A percentile compares a stretch with the other conserved stretches of the same genome.
These are phyloP conservation scores for Prosopis cineraria DNA, from an alignment of 306 rosid genomes.

Conservation along the genomic window DNA sequence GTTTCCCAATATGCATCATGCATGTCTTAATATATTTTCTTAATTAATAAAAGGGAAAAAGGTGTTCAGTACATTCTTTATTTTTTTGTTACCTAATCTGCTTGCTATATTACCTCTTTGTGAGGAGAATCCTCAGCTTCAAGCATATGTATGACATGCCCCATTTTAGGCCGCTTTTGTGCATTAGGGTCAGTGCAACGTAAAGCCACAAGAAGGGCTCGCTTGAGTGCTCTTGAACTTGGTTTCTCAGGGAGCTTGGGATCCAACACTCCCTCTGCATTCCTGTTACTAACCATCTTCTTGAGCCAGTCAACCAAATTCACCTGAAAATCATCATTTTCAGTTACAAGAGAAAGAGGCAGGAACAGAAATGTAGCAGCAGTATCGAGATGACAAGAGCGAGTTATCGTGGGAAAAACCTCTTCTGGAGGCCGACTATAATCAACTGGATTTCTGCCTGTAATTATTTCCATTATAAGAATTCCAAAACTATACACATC, in stretches of 20 bases:
- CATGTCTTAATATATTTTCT: background rate
- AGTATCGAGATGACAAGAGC: background rate
- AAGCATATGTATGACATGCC: slow-evolving; percentile 69
- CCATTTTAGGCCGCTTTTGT: slow-evolving; percentile 69
- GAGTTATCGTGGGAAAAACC: slow-evolving; percentile 44
- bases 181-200: slow-evolving; percentile 66
- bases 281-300: slow-evolving; percentile 60
- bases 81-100: background rate
- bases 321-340: slow-evolving; percentile 47
- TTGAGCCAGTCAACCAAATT: slow-evolving; percentile 71
- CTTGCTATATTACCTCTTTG: slow-evolving; percentile 46
- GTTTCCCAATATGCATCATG: background rate
- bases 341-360: background rate
- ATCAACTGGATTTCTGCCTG: slow-evolving; percentile 72
- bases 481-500: slow-evolving; percentile 69
- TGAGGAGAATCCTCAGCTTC: slow-evolving; percentile 64
- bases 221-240: slow-evolving; percentile 55
- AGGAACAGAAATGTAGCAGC: background rate
- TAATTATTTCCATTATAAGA: slow-evolving; percentile 65
- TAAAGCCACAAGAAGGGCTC: slow-evolving; percentile 68
- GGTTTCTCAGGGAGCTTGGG: slow-evolving; percentile 65
- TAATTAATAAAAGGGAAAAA: background rate
- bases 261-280: slow-evolving; percentile 63
- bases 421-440: slow-evolving; percentile 60
- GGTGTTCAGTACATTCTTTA: background rate